Evolutionary conservation across 2,329 filamentous ascomycete species (phyloP).

Genomic region (Xenosphaeropsis pyriputrescens): DNA sequence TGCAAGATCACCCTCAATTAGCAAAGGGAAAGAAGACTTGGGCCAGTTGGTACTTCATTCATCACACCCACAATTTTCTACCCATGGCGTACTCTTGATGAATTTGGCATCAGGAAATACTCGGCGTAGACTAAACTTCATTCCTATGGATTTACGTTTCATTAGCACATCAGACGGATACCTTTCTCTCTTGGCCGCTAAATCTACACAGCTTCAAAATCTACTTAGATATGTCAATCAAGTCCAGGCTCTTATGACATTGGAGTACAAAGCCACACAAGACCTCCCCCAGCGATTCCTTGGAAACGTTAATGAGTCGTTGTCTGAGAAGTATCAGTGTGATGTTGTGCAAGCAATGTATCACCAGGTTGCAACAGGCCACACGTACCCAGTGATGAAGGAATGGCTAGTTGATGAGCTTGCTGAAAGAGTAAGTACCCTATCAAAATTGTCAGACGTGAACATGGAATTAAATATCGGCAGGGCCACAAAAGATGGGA

Average conservation of each 20-base stretch:
- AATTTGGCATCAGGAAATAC: constrained; percentile 27
- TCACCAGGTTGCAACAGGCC: constrained; percentile 72
- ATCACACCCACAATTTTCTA: constrained; percentile 60
- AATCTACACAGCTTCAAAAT: constrained; percentile 78
- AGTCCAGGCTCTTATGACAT: constrained; percentile 61
- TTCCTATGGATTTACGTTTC: constrained; percentile 74
- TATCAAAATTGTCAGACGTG: not conserved
- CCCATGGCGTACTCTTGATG: constrained; percentile 48
- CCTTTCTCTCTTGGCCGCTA: constrained; percentile 70
- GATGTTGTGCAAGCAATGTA: constrained; percentile 64
- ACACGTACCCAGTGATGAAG: constrained; percentile 58
- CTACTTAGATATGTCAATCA: constrained; percentile 74
- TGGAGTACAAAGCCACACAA: constrained; percentile 71
- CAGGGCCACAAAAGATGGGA: constrained; percentile 94
- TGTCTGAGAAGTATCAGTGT: constrained; percentile 49
- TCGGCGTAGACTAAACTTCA: constrained; percentile 35
- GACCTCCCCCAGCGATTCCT: constrained; percentile 71
- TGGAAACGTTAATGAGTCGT: constrained; percentile 59
- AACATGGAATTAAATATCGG: not conserved
- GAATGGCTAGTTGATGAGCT: constrained; percentile 85
- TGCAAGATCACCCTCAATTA: constrained; percentile 4
- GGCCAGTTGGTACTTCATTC: constrained; percentile 38
- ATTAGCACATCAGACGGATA: constrained; percentile 66
- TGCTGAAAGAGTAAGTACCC: constrained; percentile 50
- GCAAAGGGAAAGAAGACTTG: constrained; percentile 3